These are phyloP conservation scores for Dendrobium chrysotoxum DNA, from an alignment of 106 monocot species.

Conservation along the genomic window DNA sequence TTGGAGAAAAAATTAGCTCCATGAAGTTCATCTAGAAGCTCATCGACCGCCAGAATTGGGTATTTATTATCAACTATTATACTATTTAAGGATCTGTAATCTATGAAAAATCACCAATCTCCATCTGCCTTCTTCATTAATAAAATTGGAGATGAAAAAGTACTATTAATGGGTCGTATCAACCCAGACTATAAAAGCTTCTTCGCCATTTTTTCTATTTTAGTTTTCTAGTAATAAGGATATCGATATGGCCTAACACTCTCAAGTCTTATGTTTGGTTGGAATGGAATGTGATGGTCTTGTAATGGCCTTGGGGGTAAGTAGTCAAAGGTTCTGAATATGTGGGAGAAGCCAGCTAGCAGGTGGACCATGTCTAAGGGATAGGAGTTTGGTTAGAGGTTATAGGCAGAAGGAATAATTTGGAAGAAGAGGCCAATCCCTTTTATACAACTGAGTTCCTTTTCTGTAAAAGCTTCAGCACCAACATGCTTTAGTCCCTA, in stretches of 20 bases:
- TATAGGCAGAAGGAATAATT: not conserved
- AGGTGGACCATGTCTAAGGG: not conserved
- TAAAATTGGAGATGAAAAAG: not conserved
- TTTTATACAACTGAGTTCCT: no score
- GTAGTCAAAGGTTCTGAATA: not conserved
- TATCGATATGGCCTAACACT: conserved; percentile 1
- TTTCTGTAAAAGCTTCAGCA: not conserved
- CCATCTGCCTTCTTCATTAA: no score
- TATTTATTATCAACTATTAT: no score
- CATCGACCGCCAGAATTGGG: no score
- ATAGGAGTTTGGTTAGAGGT: not conserved
- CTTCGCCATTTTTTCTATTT: not conserved
- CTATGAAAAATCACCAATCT: no score
- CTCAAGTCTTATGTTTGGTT: not conserved
- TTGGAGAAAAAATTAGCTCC: no score
- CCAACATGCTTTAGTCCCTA: not conserved
- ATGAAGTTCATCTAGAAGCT: no score
- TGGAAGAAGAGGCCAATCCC: not conserved
- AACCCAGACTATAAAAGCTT: not conserved
- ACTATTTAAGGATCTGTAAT: no score
- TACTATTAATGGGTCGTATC: not conserved
- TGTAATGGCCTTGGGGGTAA: not conserved
- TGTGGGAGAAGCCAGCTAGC: not conserved
- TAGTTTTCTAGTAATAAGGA: not conserved
- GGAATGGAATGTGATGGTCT: not conserved